Evolutionary conservation across 2,329 filamentous ascomycete species (phyloP).

Genomic region (Herpotrichia juniperi): DNA sequence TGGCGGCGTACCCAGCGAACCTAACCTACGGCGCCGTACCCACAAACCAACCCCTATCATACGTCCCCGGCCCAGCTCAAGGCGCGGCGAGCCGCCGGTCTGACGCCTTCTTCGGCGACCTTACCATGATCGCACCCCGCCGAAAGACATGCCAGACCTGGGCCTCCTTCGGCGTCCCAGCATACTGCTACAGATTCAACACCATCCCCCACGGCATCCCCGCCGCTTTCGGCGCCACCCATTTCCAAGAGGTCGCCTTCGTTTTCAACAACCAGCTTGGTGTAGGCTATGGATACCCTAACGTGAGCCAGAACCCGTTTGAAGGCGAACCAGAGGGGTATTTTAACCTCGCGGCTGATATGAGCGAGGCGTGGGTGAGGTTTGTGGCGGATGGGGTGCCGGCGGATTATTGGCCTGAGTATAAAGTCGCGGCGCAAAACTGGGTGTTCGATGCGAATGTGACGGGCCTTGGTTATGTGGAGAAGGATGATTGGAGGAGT

Average conservation of each 20-base stretch:
- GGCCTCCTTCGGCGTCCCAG: constrained; percentile 54
- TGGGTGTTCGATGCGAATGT: constrained; percentile 57
- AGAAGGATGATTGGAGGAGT: constrained; percentile 52
- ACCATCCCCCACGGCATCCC: constrained; percentile 56
- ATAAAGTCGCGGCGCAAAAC: constrained; percentile 45
- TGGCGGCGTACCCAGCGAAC: constrained; percentile 37
- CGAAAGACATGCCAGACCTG: constrained; percentile 60
- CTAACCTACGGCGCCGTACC: constrained; percentile 30
- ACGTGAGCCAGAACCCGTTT: constrained; percentile 38
- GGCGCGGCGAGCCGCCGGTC: constrained; percentile 58
- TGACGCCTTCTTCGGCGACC: constrained; percentile 60
- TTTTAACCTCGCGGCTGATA: constrained; percentile 48
- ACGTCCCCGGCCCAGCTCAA: constrained; percentile 7
- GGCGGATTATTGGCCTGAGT: constrained; percentile 48
- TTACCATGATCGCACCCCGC: constrained; percentile 61
- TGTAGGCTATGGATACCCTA: constrained; percentile 47
- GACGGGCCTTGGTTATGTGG: constrained; percentile 36
- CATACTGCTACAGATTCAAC: constrained; percentile 70
- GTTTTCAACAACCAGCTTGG: constrained; percentile 55
- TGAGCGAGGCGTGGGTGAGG: constrained; percentile 53
- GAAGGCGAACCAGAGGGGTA: constrained; percentile 44
- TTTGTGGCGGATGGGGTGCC: constrained; percentile 50
- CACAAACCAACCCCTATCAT: constrained; percentile 21
- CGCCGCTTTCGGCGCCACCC: constrained; percentile 53
- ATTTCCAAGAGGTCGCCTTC: constrained; percentile 60